Evolutionary conservation across 495 filamentous ascomycete genomes (phyloP).

Genomic region (Neurospora sp.): DNA sequence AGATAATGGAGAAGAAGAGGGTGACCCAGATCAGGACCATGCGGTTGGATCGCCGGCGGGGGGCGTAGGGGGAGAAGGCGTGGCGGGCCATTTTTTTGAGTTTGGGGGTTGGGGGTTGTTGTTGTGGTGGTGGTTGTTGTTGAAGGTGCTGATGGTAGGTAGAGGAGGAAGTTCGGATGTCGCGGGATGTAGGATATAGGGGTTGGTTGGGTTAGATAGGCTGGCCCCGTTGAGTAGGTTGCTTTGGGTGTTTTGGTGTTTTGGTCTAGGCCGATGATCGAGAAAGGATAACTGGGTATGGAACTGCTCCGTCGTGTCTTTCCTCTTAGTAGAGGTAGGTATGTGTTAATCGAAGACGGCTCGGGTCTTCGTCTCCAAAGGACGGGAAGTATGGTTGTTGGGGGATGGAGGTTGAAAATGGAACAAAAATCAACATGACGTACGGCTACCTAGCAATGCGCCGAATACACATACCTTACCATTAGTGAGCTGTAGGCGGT

Average conservation of each 20-base stretch:
- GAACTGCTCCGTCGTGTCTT: no score
- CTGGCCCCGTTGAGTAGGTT: no score
- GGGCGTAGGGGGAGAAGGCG: constrained; percentile 24
- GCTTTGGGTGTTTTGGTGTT: no score
- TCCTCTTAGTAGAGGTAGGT: no score
- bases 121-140: background rate
- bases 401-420: no score
- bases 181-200: background rate
- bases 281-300: no score
- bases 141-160: no score
- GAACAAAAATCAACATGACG: background rate
- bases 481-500: background rate
- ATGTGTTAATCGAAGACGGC: no score
- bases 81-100: background rate
- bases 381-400: no score
- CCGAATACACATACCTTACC: background rate
- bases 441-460: background rate
- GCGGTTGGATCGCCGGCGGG: constrained; percentile 19
- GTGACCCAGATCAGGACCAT: constrained; percentile 24
- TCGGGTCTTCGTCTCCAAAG: no score
- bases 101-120: background rate
- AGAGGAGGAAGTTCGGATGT: background rate
- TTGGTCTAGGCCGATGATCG: no score
- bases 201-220: no score
- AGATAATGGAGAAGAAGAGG: constrained; percentile 18